phyloP scores from a whole-genome alignment of 73 alveolate genomes.

The Paramecium sonneborni region DNA sequence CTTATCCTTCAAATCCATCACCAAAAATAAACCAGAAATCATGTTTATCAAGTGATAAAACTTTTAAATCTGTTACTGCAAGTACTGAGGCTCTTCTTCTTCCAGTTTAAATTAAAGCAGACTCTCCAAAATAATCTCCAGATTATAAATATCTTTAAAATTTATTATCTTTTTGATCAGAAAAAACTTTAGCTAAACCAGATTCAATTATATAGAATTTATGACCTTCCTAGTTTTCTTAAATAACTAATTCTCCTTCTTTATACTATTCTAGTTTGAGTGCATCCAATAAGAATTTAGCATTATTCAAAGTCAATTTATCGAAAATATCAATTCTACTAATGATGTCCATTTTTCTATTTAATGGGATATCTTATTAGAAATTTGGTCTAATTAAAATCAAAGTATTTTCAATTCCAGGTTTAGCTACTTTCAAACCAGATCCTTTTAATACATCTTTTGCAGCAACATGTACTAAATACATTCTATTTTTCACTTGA shows the following conservation, averaged over 20 bases:
- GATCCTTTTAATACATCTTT: constrained; percentile 60
- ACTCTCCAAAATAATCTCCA: constrained; percentile 69
- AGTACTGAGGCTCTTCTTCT: constrained; percentile 37
- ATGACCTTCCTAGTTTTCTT: constrained; percentile 64
- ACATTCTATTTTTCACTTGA: constrained; percentile 56
- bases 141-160: constrained; percentile 59
- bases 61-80: constrained; percentile 39
- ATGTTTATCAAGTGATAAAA: background rate
- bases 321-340: constrained; percentile 62
- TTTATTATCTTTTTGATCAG: constrained; percentile 37
- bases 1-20: constrained; percentile 55
- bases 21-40: constrained; percentile 58
- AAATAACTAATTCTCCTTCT: constrained; percentile 58
- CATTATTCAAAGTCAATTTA: constrained; percentile 41
- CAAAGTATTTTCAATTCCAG: constrained; percentile 62
- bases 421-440: constrained; percentile 63
- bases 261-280: constrained; percentile 40
- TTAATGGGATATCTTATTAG: background rate
- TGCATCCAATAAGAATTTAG: constrained; percentile 57
- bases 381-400: constrained; percentile 46
- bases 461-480: constrained; percentile 64
- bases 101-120: constrained; percentile 25
- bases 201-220: constrained; percentile 65
- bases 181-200: constrained; percentile 67
- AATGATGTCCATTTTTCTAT: constrained; percentile 60